phyloP scores from a whole-genome alignment of 2,329 filamentous ascomycete genomes.

The Chaetomium olivaceum region DNA sequence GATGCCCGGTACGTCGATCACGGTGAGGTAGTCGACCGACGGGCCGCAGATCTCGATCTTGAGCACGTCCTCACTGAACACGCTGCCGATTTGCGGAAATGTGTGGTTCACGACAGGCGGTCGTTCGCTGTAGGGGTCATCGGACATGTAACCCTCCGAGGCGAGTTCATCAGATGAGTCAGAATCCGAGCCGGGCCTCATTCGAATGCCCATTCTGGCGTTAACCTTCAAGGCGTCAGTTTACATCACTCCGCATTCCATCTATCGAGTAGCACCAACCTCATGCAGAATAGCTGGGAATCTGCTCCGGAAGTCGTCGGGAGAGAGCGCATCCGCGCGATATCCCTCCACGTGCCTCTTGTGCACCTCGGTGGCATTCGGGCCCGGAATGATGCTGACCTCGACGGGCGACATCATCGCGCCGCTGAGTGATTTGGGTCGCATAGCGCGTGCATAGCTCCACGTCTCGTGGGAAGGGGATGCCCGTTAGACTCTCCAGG shows the following conservation, averaged over 20 bases:
- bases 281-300: conserved; percentile 26
- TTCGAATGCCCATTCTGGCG: conserved; percentile 27
- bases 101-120: neutral
- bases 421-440: conserved; percentile 48
- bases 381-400: conserved; percentile 45
- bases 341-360: conserved; percentile 24
- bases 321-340: conserved; percentile 15
- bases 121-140: neutral
- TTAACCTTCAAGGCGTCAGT: conserved; percentile 24
- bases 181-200: conserved; percentile 28
- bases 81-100: conserved; percentile 17
- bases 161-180: conserved; percentile 29
- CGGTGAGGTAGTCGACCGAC: conserved; percentile 48
- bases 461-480: conserved; percentile 37
- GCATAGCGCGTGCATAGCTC: conserved; percentile 39
- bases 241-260: neutral
- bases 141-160: conserved; percentile 37
- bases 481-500: conserved; percentile 38
- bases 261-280: conserved; percentile 2
- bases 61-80: conserved; percentile 51
- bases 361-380: conserved; percentile 33
- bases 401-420: conserved; percentile 42
- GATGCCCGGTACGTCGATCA: conserved; percentile 59
- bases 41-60: conserved; percentile 51
- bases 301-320: conserved; percentile 19